Conservation (phyloP, 768 basidiomycete species). For the Dacryopinax spathularia region DNA sequence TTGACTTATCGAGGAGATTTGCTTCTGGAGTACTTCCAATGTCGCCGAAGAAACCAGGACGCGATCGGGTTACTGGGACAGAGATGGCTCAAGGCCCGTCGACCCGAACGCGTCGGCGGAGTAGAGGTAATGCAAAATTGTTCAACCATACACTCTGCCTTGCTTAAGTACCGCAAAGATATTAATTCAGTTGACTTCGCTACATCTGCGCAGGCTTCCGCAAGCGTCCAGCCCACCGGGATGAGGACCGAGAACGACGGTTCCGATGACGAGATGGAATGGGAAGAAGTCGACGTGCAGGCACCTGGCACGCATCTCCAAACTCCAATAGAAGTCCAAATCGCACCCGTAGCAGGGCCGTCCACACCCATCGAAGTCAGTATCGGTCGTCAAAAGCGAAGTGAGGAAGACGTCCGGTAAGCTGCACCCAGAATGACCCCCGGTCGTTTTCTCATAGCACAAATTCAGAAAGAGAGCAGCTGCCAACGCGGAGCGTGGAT, state of each 20-base stretch:
- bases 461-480: constrained; percentile 34
- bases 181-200: no score
- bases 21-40: no score
- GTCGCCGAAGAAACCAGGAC: no score
- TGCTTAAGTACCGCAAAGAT: no score
- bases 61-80: no score
- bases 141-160: no score
- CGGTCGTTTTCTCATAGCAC: constrained; percentile 28
- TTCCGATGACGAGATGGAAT: constrained; percentile 48
- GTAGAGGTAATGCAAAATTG: no score
- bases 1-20: no score
- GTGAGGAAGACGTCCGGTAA: constrained; percentile 7
- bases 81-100: no score
- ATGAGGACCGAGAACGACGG: background rate
- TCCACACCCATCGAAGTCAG: constrained; percentile 47
- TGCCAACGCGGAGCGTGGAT: constrained; percentile 47
- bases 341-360: background rate
- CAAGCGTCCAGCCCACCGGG: no score
- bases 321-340: background rate
- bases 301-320: constrained; percentile 7
- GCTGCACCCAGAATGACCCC: constrained; percentile 25
- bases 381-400: constrained; percentile 27
- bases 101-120: no score
- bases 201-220: no score
- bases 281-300: constrained; percentile 62